Evolutionary conservation across 257 asterid genomes (phyloP).

Genomic region (Fraxinus anomala): DNA sequence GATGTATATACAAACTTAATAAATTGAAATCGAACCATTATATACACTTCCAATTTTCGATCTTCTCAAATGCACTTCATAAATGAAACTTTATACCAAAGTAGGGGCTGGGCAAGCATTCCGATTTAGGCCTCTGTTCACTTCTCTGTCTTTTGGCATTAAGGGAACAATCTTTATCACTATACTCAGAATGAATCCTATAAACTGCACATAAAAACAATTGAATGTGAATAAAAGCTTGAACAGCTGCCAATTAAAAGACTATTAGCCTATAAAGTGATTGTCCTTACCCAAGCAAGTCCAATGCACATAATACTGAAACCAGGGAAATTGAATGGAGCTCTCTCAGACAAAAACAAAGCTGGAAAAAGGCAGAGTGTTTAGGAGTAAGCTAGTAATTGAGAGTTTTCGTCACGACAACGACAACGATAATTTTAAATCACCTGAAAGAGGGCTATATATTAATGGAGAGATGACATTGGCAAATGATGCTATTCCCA

Average conservation of each 20-base stretch:
- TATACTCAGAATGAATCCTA: slow-evolving; percentile 55
- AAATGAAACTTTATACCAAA: background rate
- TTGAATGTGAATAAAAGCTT: background rate
- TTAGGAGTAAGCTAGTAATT: background rate
- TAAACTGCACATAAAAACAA: slow-evolving; percentile 40
- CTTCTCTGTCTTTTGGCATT: slow-evolving; percentile 9
- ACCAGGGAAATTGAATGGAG: slow-evolving; percentile 89
- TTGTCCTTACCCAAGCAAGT: slow-evolving; percentile 64
- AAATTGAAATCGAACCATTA: background rate
- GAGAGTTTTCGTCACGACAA: background rate
- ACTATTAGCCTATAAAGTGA: background rate
- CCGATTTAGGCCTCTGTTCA: background rate
- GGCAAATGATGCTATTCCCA: slow-evolving; percentile 68
- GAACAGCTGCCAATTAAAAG: background rate
- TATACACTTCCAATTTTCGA: background rate
- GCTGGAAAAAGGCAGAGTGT: slow-evolving; percentile 40
- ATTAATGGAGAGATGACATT: slow-evolving; percentile 66
- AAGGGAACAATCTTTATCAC: slow-evolving; percentile 31
- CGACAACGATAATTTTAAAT: background rate
- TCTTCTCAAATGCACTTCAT: background rate
- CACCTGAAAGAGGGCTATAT: slow-evolving; percentile 86
- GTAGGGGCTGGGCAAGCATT: background rate
- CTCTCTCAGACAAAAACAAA: slow-evolving; percentile 59
- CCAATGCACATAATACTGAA: slow-evolving; percentile 79
- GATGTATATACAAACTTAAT: background rate